Percentiles rank a stretch among this genome's conserved stretches.
phyloP scores from a whole-genome alignment of 1,139 yeast genomes.

The Nakaseomyces bracarensis region DNA sequence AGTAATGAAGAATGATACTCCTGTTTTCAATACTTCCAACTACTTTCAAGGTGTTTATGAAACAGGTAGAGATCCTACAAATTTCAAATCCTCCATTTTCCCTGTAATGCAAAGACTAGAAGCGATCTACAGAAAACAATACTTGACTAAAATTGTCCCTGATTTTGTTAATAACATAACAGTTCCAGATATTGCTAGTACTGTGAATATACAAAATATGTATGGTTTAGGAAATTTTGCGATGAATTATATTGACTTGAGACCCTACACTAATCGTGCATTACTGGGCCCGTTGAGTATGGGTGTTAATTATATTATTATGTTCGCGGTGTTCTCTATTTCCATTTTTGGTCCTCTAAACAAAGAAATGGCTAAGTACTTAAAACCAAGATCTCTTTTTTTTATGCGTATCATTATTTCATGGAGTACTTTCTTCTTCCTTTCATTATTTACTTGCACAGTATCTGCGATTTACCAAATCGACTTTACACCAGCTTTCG shows the following conservation, averaged over 20 bases:
- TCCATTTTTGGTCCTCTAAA: slow-evolving; percentile 52
- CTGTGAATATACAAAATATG: slow-evolving; percentile 10
- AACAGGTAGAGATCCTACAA: slow-evolving; percentile 44
- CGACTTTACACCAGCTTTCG: slow-evolving; percentile 46
- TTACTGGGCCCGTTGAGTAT: slow-evolving; percentile 60
- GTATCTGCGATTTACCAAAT: slow-evolving; percentile 56
- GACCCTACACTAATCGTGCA: slow-evolving; percentile 45
- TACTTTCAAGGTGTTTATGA: slow-evolving; percentile 38
- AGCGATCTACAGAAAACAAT: slow-evolving; percentile 27
- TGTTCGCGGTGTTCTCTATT: slow-evolving; percentile 56
- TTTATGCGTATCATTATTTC: slow-evolving; percentile 43
- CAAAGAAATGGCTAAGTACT: slow-evolving; percentile 37
- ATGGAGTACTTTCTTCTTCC: slow-evolving; percentile 41
- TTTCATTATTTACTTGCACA: slow-evolving; percentile 48
- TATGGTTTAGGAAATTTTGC: slow-evolving; percentile 8
- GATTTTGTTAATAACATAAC: slow-evolving; percentile 17
- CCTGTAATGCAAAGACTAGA: slow-evolving; percentile 35
- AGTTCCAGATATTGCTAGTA: slow-evolving; percentile 3
- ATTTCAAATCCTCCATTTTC: slow-evolving; percentile 36
- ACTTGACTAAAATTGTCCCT: slow-evolving; percentile 23
- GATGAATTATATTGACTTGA: slow-evolving; percentile 39
- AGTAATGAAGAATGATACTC: slow-evolving; percentile 25
- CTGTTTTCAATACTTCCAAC: slow-evolving; percentile 16
- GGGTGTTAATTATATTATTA: slow-evolving; percentile 67
- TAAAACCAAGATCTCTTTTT: slow-evolving; percentile 41